Evolutionary conservation across 129 eudicot species (phyloP), one percentile per base, ranked within the genome.

Genomic region (Scalesia atractyloides): DNA sequence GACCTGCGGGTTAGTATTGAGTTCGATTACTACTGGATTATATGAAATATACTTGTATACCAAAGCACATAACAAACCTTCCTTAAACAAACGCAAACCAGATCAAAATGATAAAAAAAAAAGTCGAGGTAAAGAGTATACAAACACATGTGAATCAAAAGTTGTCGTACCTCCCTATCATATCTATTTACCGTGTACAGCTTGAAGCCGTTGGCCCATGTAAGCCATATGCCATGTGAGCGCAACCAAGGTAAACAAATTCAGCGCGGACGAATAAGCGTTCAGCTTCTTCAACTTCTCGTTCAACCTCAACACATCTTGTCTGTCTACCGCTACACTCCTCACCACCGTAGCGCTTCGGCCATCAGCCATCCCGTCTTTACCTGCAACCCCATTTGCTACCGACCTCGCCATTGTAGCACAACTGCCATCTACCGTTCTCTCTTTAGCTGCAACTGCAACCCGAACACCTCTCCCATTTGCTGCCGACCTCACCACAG

Each of bases 171-270:
- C 12, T 9, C 10, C 44, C 44, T 39, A 39, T 39, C 46, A 3
- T 41, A 2, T 54, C 37, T 57, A 20, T 57, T 57, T 9, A 57
- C 81, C 46, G 1, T 41, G 53, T 1, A 41, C 51, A 14, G 73
- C 72, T 33, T 69, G 75, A 14, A 89, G 85, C 53, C 66, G 78
- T 44, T 83, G 88, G 16, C 84, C 89, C 3, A 87, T 68, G 56
- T 87, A 82, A 37, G 82, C 84, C 7, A 92, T 85, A 68, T 92
- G 98, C 90, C 91, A 82, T 0, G 92, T 72, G 2, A 92, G 92
- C 2, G 74, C 71, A 75, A 87, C 84, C 20, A 92, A 63, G 0
- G 95, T 89, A 36, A 66, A 5, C 4, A 87, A 64, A 70, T 92
- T 89, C 44, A 89, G 77, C 2, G 85, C 51, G 0, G 96, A 89